A percentile compares a stretch with the other conserved stretches of the same genome.
These are phyloP conservation scores for Ophiostoma novo-ulmi DNA, from an alignment of 2,329 filamentous ascomycete species.

Conservation along the genomic window DNA sequence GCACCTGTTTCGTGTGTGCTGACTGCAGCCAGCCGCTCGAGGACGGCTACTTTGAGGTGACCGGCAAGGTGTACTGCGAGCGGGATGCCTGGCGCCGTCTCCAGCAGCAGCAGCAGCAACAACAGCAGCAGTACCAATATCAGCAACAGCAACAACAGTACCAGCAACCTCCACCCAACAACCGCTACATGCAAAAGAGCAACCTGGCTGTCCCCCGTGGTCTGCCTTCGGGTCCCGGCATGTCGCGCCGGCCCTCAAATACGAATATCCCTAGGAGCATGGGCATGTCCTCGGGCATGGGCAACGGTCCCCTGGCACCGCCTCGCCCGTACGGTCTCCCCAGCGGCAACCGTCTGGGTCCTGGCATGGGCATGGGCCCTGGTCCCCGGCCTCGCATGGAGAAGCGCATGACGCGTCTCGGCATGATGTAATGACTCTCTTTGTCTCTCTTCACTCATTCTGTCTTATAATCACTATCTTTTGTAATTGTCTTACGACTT, in stretches of 20 bases:
- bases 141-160: conserved; percentile 16
- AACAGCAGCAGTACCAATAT: conserved; percentile 7
- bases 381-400: conserved; percentile 48
- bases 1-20: conserved; percentile 76
- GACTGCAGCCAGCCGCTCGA: conserved; percentile 69
- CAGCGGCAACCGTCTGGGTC: conserved; percentile 34
- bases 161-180: neutral
- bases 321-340: conserved; percentile 34
- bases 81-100: conserved; percentile 65
- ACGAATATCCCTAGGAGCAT: conserved; percentile 14
- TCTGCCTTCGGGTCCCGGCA: conserved; percentile 20
- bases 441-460: neutral
- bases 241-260: conserved; percentile 18
- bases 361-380: conserved; percentile 18
- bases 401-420: conserved; percentile 57
- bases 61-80: conserved; percentile 76
- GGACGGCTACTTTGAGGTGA: conserved; percentile 88
- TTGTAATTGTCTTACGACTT: neutral
- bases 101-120: conserved; percentile 27
- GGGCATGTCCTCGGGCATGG: conserved; percentile 3
- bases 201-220: conserved; percentile 17
- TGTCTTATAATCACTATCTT: neutral
- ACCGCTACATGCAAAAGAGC: conserved; percentile 8
- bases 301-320: conserved; percentile 3
- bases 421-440: conserved; percentile 49